phyloP scores from a whole-genome alignment of 371 early-diverging fungal genomes.

The Nematocida displodere region DNA sequence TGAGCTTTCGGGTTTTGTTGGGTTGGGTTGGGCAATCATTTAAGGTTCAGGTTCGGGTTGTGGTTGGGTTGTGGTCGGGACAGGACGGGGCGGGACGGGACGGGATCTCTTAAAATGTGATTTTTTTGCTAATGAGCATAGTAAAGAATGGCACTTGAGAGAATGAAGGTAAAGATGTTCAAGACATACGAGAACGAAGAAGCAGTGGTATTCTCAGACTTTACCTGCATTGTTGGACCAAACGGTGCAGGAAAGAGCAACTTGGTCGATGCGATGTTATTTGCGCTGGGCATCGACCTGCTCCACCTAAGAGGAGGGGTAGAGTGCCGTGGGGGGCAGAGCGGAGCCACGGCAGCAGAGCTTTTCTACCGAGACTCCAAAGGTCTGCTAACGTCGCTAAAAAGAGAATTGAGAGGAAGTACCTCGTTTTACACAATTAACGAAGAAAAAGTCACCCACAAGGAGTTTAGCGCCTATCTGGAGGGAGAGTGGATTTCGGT shows the following conservation, averaged over 20 bases:
- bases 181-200: conserved; percentile 89
- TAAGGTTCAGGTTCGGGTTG: no score
- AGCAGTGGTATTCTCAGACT: conserved; percentile 82
- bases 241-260: conserved; percentile 98
- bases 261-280: conserved; percentile 94
- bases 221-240: conserved; percentile 93
- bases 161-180: conserved; percentile 90
- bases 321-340: neutral
- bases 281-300: conserved; percentile 77
- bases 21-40: no score
- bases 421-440: conserved; percentile 72
- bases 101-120: neutral
- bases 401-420: conserved; percentile 20
- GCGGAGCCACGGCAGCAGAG: neutral
- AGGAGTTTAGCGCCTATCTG: conserved; percentile 72
- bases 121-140: neutral
- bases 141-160: conserved; percentile 54
- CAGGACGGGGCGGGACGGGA: neutral
- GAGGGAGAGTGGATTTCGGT: conserved; percentile 80
- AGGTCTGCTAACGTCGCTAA: conserved; percentile 4
- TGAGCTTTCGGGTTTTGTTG: no score
- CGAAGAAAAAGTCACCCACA: conserved; percentile 68
- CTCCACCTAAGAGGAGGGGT: conserved; percentile 26
- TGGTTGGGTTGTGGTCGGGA: neutral
- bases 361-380: conserved; percentile 3